phyloP scores from a whole-genome alignment of 192 early-diverging fungal genomes.

The Linnemannia hyalina region DNA sequence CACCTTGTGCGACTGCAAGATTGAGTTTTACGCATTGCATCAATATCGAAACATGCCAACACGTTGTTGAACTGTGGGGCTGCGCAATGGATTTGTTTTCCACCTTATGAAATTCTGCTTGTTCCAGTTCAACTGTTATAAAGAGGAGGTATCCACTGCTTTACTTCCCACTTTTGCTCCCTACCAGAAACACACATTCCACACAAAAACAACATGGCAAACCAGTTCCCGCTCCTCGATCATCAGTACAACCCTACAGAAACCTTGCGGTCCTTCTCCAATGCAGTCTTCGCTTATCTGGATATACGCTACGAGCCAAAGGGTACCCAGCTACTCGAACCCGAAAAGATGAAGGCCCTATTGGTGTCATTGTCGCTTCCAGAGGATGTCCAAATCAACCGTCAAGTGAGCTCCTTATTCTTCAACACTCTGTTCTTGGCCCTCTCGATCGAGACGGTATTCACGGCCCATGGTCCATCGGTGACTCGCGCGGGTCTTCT shows the following conservation, averaged over 20 bases:
- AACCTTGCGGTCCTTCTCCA: slow-evolving; percentile 30
- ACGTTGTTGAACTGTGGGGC: not conserved
- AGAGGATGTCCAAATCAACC: not conserved
- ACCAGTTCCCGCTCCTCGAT: slow-evolving; percentile 33
- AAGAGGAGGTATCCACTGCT: not conserved
- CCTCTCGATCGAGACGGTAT: slow-evolving; percentile 29
- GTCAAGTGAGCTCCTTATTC: slow-evolving; percentile 2
- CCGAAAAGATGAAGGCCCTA: slow-evolving; percentile 35
- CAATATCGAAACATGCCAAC: not conserved
- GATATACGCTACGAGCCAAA: slow-evolving; percentile 38
- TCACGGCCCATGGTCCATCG: slow-evolving; percentile 30
- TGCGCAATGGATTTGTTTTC: not conserved
- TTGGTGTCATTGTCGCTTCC: slow-evolving; percentile 2
- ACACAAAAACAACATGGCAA: slow-evolving; percentile 21
- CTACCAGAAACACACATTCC: not conserved
- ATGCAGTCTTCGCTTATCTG: slow-evolving; percentile 29
- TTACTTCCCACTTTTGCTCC: not conserved
- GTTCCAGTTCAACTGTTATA: not conserved
- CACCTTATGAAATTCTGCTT: not conserved
- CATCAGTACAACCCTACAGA: slow-evolving; percentile 38
- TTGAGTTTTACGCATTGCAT: not conserved
- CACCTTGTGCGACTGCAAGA: no score
- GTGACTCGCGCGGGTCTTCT: slow-evolving; percentile 32
- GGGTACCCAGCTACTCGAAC: slow-evolving; percentile 28
- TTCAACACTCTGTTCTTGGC: slow-evolving; percentile 19